phyloP scores from a whole-genome alignment of 805 yeast genomes.

The Wickerhamiella nectarea region DNA sequence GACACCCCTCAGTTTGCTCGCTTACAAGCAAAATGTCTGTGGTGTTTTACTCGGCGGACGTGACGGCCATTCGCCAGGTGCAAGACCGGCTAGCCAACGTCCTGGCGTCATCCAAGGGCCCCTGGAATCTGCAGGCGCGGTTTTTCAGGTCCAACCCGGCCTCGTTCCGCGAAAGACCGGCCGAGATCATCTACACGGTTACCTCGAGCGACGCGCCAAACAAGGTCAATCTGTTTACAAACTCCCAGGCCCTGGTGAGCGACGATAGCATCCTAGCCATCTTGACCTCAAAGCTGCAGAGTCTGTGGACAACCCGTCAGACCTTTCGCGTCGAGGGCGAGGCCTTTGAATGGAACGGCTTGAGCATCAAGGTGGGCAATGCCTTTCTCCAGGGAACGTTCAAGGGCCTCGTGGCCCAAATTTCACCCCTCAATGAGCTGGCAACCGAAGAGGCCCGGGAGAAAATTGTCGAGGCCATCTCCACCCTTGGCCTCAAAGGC shows the following conservation, averaged over 20 bases:
- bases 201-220: conserved; percentile 22
- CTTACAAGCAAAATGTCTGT: conserved; percentile 10
- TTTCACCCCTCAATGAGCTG: conserved; percentile 20
- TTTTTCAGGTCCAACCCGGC: conserved; percentile 50
- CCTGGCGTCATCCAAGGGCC: conserved; percentile 44
- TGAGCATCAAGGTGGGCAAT: conserved; percentile 48
- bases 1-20: conserved; percentile 12
- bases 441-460: background rate
- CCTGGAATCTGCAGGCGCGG: conserved; percentile 58
- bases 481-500: background rate
- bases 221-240: conserved; percentile 23
- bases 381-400: conserved; percentile 62
- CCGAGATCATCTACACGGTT: conserved; percentile 23
- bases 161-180: conserved; percentile 21
- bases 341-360: conserved; percentile 37
- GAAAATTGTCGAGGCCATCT: background rate
- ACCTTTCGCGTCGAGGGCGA: conserved; percentile 62
- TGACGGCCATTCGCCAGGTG: conserved; percentile 43
- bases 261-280: conserved; percentile 46
- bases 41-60: conserved; percentile 5
- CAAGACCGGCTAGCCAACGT: conserved; percentile 61
- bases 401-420: conserved; percentile 53
- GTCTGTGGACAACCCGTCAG: conserved; percentile 59
- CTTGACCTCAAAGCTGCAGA: conserved; percentile 43
- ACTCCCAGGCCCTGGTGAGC: conserved; percentile 30